Conservation (phyloP, 2,329 filamentous ascomycete species). For the Ophiocordyceps unilateralis region DNA sequence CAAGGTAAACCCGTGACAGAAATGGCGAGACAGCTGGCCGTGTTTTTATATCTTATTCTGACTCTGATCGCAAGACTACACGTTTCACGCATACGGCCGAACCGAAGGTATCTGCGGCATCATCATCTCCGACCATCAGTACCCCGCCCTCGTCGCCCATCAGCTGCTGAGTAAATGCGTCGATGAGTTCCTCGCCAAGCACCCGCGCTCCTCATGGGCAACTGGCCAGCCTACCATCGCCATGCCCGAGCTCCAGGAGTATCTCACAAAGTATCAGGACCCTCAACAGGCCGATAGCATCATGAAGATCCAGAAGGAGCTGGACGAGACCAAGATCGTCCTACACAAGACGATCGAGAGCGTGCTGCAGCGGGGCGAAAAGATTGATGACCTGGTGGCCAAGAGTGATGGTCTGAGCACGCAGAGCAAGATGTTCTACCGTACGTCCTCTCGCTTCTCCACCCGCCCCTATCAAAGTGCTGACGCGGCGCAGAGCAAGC, state of each 20-base stretch:
- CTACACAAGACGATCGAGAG: slow-evolving; percentile 93
- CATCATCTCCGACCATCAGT: slow-evolving; percentile 61
- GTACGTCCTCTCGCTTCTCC: slow-evolving; percentile 24
- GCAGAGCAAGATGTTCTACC: slow-evolving; percentile 97
- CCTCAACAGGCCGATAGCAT: slow-evolving; percentile 81
- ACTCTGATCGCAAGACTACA: slow-evolving; percentile 34
- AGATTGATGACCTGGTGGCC: slow-evolving; percentile 82
- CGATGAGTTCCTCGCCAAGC: slow-evolving; percentile 68
- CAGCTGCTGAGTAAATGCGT: slow-evolving; percentile 72
- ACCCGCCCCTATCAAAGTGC: slow-evolving; percentile 1
- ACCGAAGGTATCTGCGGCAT: slow-evolving; percentile 60
- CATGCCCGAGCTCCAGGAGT: slow-evolving; percentile 65
- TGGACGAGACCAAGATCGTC: slow-evolving; percentile 95
- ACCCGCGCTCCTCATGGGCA: slow-evolving; percentile 54
- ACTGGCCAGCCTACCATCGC: slow-evolving; percentile 33
- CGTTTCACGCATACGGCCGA: slow-evolving; percentile 62
- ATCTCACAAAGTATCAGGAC: slow-evolving; percentile 61
- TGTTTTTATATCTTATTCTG: slow-evolving; percentile 2
- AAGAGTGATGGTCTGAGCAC: slow-evolving; percentile 84
- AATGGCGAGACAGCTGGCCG: too few relatives aligned
- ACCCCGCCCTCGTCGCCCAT: slow-evolving; percentile 66
- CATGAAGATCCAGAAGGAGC: slow-evolving; percentile 86
- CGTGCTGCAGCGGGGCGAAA: slow-evolving; percentile 77
- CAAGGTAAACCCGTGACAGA: slow-evolving; percentile 34
- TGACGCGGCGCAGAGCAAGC: slow-evolving; percentile 32